Evolutionary conservation across 2,329 filamentous ascomycete genomes (phyloP), one percentile per base, ranked within the genome.

Genomic region (Colletotrichum sp.): DNA sequence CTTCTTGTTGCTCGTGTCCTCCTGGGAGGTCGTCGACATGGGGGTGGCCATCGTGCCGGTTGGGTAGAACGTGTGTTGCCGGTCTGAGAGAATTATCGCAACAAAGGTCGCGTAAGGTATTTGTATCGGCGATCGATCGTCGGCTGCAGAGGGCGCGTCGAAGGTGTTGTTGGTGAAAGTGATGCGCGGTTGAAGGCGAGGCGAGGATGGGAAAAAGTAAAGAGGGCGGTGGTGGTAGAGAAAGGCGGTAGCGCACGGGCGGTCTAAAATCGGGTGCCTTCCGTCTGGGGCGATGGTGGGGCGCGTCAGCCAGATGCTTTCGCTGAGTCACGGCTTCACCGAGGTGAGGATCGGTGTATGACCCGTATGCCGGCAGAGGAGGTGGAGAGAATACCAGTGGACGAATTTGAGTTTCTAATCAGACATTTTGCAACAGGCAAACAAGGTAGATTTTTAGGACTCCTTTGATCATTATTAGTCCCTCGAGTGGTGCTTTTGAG

Each of bases 1-100:
- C 79, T 88, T 88, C 81, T 89, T 89, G 80, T 89, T 87, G 66
- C 82, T 81, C 26, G 83, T 82, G 78, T 81, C 84, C 61, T 87
- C 86, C 78, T 87, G 81, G 36, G 85, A 85, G 70, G 83, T 83
- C 61, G 86, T 89, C 32, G 90, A 89, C 77, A 89, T 87, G 36
- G 91, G 91, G 13, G 91, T 89, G 32, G 91, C 88, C 92, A 93
- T 93, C 66, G 76, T 79, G 34, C 26, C 58, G 58, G 43, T 48
- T 18, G 56, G 36, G 70, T 55, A 30, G 13, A 8, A 9, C 15
- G 15, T 10, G 26, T 43, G 12, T 56, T 24, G 8, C 13, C 13
- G 24, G 28, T 28, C 26, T 16, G 30, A 67, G 65, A 28, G 32
- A 16, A 2, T 38, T 64, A 24, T 36, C 13, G 13, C 32, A 8